phyloP scores from a whole-genome alignment of 1,284 basidiomycete species.

The Puccinia hordei region DNA sequence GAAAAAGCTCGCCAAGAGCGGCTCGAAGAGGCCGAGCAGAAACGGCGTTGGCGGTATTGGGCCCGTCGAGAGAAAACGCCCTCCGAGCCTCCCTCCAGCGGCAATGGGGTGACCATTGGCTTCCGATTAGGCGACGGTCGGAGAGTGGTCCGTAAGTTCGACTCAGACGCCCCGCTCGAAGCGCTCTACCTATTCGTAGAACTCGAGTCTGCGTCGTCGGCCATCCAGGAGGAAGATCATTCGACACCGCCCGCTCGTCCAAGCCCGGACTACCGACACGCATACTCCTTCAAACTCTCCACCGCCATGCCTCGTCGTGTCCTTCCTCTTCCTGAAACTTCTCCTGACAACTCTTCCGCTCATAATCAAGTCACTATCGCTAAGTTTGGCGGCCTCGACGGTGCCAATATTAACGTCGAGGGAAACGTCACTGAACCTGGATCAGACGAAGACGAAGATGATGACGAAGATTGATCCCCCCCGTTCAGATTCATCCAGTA shows the following conservation, averaged over 20 bases:
- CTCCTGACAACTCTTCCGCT: not conserved
- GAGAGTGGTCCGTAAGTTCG: slow-evolving; percentile 30
- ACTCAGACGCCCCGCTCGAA: not conserved
- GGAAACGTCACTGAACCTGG: slow-evolving; percentile 4
- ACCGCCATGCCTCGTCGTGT: slow-evolving; percentile 40
- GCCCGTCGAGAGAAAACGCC: slow-evolving; percentile 18
- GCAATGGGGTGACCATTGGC: slow-evolving; percentile 18
- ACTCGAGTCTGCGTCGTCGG: slow-evolving; percentile 8
- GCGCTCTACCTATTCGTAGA: slow-evolving; percentile 43
- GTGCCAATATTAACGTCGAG: slow-evolving; percentile 49
- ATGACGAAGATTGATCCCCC: not conserved
- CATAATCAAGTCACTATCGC: slow-evolving; percentile 3
- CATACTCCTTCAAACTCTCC: slow-evolving; percentile 33
- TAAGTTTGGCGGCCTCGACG: slow-evolving; percentile 40
- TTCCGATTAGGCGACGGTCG: slow-evolving; percentile 36
- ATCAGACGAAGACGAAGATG: slow-evolving; percentile 24
- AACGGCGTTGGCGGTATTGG: slow-evolving; percentile 35
- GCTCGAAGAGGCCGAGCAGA: slow-evolving; percentile 21
- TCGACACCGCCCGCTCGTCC: not conserved
- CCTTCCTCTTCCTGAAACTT: not conserved
- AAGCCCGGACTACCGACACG: slow-evolving; percentile 22
- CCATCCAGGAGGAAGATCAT: not conserved
- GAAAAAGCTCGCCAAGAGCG: not conserved
- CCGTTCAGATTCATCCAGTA: too few species aligned
- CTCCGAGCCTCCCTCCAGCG: slow-evolving; percentile 1